Base-by-base conservation (phyloP, 306 rosid genomes). In the Hylodesmum podocarpum region DNA sequence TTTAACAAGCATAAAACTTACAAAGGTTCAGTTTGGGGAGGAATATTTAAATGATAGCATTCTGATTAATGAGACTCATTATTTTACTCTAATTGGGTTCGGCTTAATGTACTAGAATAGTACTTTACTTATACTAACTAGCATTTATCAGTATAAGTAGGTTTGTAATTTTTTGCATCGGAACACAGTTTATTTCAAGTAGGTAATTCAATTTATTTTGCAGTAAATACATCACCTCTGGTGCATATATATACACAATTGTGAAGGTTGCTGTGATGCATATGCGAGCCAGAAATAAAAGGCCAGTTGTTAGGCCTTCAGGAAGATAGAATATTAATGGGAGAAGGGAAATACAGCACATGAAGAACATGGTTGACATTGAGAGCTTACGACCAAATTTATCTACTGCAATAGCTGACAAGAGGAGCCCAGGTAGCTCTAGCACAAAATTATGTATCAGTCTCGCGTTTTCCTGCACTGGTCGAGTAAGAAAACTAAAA, bases 251-350 rank as follows among this genome's bases (percentile, higher is more conserved):
- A 63, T 89, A 95, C 62, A 95, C 79, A 65, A 92, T 80, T 16
- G 97, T 91, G 86, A 92, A 95, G 68, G 97, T 88, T 44, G 84
- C 85, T 19, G 97, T 92, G 84, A 95, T 92, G 88, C 99, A 95
- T 62, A 87, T 63, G 83, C 97, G 99, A 87, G 99, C 99, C 82
- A 97, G 97, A 82, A 95, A 95, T 44, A 95, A 82, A 80, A 95
- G 92, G 82, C 72, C 44, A 10, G 99, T 92, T 27, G 97, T 92
- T 62, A 89, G 70, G 72, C 82, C 88, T 50, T 83, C 82, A 68
- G 87, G 78, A 71, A 83, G 94, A 84, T 83, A 74, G 81, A 95
- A 81, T n/a, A 79, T 72, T 72, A 95, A 75, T 2, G 97, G 99
- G 59, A 95, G 88, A 54, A 95, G 97, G 87, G 89, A 92, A 64